A percentile compares a stretch with the other conserved stretches of the same genome.
These are phyloP conservation scores for Coemansia sp. DNA, from an alignment of 192 early-diverging fungal species.

Conservation along the genomic window DNA sequence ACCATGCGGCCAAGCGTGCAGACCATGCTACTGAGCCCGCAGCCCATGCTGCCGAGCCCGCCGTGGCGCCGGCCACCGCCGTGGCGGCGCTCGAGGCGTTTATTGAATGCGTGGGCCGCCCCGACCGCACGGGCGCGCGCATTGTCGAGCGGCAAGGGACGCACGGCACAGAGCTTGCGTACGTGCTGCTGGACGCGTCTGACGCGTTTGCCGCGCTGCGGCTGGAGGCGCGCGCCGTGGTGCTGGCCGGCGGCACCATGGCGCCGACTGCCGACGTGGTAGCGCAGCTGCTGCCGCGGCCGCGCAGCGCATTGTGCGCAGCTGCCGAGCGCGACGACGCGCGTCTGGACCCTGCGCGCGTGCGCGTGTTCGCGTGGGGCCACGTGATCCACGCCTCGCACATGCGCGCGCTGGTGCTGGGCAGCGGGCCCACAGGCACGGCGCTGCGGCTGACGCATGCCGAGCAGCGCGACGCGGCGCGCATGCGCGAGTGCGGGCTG, in stretches of 20 bases:
- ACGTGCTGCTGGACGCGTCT: constrained; percentile 81
- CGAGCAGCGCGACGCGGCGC: constrained; percentile 2
- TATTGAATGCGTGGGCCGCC: constrained; percentile 34
- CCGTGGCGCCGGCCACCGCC: constrained; percentile 18
- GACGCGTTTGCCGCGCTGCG: constrained; percentile 73
- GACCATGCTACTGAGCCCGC: too few species aligned
- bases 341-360: constrained; percentile 24
- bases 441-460: constrained; percentile 63
- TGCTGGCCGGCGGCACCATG: constrained; percentile 94
- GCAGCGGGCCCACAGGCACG: constrained; percentile 60
- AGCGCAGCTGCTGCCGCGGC: constrained; percentile 21
- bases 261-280: constrained; percentile 63
- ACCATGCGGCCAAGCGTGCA: too few species aligned
- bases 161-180: constrained; percentile 57
- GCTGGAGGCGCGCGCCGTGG: constrained; percentile 71
- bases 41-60: too few species aligned
- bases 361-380: constrained; percentile 71
- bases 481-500: constrained; percentile 69
- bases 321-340: too few species aligned
- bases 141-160: constrained; percentile 12
- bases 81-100: constrained; percentile 36
- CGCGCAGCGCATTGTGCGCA: too few species aligned
- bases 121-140: constrained; percentile 26
- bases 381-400: constrained; percentile 82
- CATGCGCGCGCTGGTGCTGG: constrained; percentile 61